Evolutionary conservation across 495 filamentous ascomycete species (phyloP).

Genomic region (Penicillium cosmopolitanum): DNA sequence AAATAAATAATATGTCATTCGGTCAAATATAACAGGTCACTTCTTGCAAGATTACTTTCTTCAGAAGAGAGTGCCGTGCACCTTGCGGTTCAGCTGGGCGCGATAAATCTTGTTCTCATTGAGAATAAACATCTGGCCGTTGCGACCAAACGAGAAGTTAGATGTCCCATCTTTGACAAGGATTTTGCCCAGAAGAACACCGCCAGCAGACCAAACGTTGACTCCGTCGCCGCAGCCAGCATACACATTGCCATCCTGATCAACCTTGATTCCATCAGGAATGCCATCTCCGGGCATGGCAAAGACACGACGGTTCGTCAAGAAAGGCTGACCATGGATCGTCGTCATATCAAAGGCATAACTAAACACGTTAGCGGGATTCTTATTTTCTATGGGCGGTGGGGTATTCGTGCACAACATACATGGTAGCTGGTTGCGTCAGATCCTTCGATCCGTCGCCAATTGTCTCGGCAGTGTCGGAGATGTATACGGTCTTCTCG

Average conservation of each 20-base stretch:
- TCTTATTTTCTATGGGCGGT: not conserved
- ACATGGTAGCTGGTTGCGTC: slow-evolving; percentile 32
- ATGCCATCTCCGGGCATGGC: slow-evolving; percentile 58
- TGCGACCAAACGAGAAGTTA: slow-evolving; percentile 50
- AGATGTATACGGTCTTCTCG: slow-evolving; percentile 52
- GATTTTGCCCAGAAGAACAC: slow-evolving; percentile 59
- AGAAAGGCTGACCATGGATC: slow-evolving; percentile 37
- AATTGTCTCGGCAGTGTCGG: slow-evolving; percentile 44
- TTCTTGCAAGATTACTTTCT: slow-evolving; percentile 6
- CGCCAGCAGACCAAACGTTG: slow-evolving; percentile 61
- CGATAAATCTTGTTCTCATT: slow-evolving; percentile 48
- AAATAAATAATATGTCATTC: too few relatives aligned
- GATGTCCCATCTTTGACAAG: slow-evolving; percentile 41
- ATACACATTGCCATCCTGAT: slow-evolving; percentile 64
- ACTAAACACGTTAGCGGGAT: slow-evolving; percentile 13
- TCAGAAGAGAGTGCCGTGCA: slow-evolving; percentile 36
- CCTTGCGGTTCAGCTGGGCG: slow-evolving; percentile 32
- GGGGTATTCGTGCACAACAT: slow-evolving; percentile 9
- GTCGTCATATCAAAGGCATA: slow-evolving; percentile 34
- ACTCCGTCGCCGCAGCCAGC: slow-evolving; percentile 64
- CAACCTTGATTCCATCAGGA: slow-evolving; percentile 65
- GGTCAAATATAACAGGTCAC: not conserved
- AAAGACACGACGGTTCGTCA: slow-evolving; percentile 59
- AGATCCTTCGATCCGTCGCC: slow-evolving; percentile 30
- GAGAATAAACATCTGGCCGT: slow-evolving; percentile 46